These are phyloP conservation scores for Stagonosporopsis chrysanthemi DNA, from an alignment of 2,329 filamentous ascomycete species.

Conservation along the genomic window DNA sequence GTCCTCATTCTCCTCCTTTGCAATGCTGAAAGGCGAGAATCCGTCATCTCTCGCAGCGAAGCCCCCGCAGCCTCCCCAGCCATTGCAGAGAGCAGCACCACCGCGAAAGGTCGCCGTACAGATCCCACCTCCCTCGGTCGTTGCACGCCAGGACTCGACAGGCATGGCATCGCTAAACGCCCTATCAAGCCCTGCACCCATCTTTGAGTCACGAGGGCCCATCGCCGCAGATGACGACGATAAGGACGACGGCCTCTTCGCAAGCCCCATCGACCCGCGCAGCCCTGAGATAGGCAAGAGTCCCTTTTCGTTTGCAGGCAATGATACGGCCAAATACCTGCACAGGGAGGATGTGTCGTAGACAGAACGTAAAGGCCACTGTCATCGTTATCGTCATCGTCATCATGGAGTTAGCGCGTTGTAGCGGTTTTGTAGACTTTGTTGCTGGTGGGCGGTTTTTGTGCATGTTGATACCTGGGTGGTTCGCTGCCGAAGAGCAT, in stretches of 20 bases:
- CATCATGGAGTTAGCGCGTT: conserved; percentile 2
- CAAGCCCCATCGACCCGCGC: conserved; percentile 82
- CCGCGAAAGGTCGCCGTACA: conserved; percentile 44
- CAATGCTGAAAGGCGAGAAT: conserved; percentile 62
- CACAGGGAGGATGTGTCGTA: conserved; percentile 41
- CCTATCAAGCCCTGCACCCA: conserved; percentile 44
- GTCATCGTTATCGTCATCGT: background rate
- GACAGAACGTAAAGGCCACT: background rate
- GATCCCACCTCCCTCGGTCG: conserved; percentile 48
- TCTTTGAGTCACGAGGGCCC: conserved; percentile 41
- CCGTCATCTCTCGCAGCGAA: conserved; percentile 52
- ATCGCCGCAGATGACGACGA: conserved; percentile 54
- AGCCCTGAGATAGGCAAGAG: conserved; percentile 86
- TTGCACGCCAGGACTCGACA: conserved; percentile 49
- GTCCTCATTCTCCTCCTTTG: conserved; percentile 58
- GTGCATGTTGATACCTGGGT: conserved; percentile 12
- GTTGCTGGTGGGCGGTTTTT: conserved; percentile 7
- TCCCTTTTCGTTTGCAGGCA: conserved; percentile 70
- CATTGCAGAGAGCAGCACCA: conserved; percentile 29
- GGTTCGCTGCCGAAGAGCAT: conserved; percentile 5
- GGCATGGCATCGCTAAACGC: conserved; percentile 57
- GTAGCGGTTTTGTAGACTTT: conserved; percentile 11
- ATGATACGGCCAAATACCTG: conserved; percentile 44
- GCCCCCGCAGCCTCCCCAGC: conserved; percentile 48
- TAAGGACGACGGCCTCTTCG: conserved; percentile 83